Base-by-base conservation (phyloP, 164 flowering plant genomes). In the Tetrastigma voinierianum region DNA sequence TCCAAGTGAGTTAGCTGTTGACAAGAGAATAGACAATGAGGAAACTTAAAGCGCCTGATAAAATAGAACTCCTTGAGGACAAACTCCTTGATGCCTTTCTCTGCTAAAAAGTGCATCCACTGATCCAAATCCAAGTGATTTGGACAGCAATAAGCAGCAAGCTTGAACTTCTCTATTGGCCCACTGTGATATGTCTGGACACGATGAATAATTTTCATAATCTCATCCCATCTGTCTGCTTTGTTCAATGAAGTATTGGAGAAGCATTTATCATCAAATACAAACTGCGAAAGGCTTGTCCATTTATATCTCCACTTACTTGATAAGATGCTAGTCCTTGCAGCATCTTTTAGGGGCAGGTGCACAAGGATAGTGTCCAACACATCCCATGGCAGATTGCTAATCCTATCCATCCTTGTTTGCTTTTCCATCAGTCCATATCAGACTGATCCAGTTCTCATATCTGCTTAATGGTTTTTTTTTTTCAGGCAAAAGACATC, bases 271-370 rank as follows among this genome's bases (percentile, higher is more conserved):
- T 57, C 62, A 61, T 72, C 62, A 43, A 72, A 12, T 14, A 43
- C 57, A 49, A 67, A 67, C 49, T 57, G 58, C 11, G 71, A 63
- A 16, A 57, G 45, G 45, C 56, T n/a, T 46, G 61, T 52, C 76
- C 76, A 73, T 40, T 62, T 59, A 11, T 60, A 56, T 40, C 68
- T 65, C 76, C 76, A 73, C 46, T 60, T 59, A 14, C 25, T 47
- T 15, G 76, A 73, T 12, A 73, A 55, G 19, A 73, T 4, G 24
- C 61, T 63, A 23, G 71, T 73, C 49, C 69, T 53, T 2, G 52
- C 72, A 19, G 62, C 61, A 21, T 73, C 76, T 23, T 18, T 56
- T 1, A 68, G 24, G 0, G 68, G 69, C 57, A 73, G 2, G 20
- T 46, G 61, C 32, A 51, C 68, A 20, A 68, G 65, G 51, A 73